A percentile compares a stretch with the other conserved stretches of the same genome.
phyloP scores from a whole-genome alignment of 441 rosid species.

The Populus hybrid region DNA sequence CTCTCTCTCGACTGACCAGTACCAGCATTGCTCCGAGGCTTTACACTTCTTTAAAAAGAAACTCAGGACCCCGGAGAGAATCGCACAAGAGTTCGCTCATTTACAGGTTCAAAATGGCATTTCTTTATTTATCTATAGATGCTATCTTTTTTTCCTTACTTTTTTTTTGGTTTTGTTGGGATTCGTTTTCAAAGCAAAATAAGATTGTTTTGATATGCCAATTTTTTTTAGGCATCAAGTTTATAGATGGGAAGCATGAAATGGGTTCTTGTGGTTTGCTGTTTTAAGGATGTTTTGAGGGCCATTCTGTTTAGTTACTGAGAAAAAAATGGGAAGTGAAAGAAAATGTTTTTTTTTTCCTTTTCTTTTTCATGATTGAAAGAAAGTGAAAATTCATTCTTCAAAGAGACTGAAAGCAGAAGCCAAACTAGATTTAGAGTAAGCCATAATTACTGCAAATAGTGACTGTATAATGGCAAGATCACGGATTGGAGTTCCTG shows the following conservation, averaged over 20 bases:
- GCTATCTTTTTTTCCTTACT: not conserved
- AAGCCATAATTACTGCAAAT: not conserved
- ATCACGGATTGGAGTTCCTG: not conserved
- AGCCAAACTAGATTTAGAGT: not conserved
- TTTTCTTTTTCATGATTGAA: not conserved
- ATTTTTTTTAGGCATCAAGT: not conserved
- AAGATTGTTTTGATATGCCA: not conserved
- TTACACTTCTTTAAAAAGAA: conserved; percentile 44
- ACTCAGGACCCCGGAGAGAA: conserved; percentile 34
- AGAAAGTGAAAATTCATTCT: not conserved
- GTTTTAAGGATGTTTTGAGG: not conserved
- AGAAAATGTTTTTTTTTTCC: not conserved
- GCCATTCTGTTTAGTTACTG: not conserved
- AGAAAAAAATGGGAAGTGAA: not conserved
- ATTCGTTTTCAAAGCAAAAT: not conserved
- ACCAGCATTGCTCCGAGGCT: conserved; percentile 54
- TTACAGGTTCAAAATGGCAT: conserved; percentile 48
- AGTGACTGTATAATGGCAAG: not conserved
- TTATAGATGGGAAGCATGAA: not conserved
- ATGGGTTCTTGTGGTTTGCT: not conserved
- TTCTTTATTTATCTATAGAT: not conserved
- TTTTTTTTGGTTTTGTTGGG: no score
- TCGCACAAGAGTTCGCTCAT: conserved; percentile 49
- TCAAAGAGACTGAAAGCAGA: not conserved
- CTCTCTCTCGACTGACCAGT: conserved; percentile 57